Evolutionary conservation across 2,329 filamentous ascomycete genomes (phyloP).

Genomic region (Beauveria sp.): DNA sequence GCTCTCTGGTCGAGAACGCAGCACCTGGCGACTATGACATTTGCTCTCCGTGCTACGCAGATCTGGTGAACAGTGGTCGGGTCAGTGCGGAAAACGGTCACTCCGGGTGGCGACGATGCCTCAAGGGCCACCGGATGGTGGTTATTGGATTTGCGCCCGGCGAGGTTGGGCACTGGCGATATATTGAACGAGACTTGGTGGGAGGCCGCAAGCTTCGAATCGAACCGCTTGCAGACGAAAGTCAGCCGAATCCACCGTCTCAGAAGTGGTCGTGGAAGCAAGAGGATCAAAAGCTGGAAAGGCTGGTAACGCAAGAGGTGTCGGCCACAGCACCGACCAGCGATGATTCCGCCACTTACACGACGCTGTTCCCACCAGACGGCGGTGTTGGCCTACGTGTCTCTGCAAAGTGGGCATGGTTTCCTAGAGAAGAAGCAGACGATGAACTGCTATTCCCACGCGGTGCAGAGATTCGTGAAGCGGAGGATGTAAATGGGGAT

Average conservation of each 20-base stretch:
- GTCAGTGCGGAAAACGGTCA: slow-evolving; percentile 70
- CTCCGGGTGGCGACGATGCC: slow-evolving; percentile 76
- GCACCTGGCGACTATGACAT: slow-evolving; percentile 75
- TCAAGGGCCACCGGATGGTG: slow-evolving; percentile 75
- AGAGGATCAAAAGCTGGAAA: slow-evolving; percentile 31
- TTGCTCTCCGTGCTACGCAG: slow-evolving; percentile 69
- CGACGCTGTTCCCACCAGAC: slow-evolving; percentile 58
- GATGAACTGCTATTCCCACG: slow-evolving; percentile 82
- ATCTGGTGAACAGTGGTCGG: slow-evolving; percentile 53
- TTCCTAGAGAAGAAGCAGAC: slow-evolving; percentile 52
- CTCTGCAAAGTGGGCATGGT: slow-evolving; percentile 69
- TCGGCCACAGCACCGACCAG: slow-evolving; percentile 33
- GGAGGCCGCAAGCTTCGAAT: slow-evolving; percentile 66
- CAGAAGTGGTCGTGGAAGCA: slow-evolving; percentile 47
- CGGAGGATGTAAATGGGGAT: slow-evolving; percentile 81
- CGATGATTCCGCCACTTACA: slow-evolving; percentile 20
- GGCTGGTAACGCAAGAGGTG: slow-evolving; percentile 46
- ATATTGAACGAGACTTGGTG: slow-evolving; percentile 64
- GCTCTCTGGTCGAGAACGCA: slow-evolving; percentile 37
- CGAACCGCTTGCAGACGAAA: slow-evolving; percentile 37
- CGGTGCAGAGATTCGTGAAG: slow-evolving; percentile 74
- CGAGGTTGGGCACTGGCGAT: slow-evolving; percentile 57
- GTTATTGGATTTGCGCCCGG: slow-evolving; percentile 68
- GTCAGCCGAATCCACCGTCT: slow-evolving; percentile 26
- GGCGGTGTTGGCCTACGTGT: slow-evolving; percentile 62